Conservation (phyloP, 805 yeast species). For the Kuraishia ogatae region DNA sequence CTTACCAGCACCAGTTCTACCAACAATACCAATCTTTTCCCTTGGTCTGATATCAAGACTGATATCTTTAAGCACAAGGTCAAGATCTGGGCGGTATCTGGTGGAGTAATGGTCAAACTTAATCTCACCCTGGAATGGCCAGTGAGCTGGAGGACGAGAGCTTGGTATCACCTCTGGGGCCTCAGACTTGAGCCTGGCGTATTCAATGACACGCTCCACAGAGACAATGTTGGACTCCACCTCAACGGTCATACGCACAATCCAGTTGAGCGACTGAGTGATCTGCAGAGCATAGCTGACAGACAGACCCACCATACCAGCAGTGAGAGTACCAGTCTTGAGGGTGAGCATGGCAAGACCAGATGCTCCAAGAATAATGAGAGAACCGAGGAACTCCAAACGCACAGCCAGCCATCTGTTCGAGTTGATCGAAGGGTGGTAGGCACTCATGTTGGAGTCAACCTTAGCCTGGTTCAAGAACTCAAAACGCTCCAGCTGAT, state of each 20-base stretch:
- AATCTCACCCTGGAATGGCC: constrained; percentile 73
- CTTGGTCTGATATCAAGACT: constrained; percentile 53
- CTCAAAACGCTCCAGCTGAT: constrained; percentile 53
- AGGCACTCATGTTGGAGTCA: constrained; percentile 86
- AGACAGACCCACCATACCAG: constrained; percentile 91
- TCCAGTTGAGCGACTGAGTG: constrained; percentile 93
- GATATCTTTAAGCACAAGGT: constrained; percentile 66
- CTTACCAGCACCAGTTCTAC: constrained; percentile 96
- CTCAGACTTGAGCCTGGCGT: constrained; percentile 49
- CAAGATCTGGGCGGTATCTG: constrained; percentile 74
- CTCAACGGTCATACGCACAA: constrained; percentile 97
- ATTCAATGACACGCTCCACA: constrained; percentile 61
- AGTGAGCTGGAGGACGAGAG: constrained; percentile 50
- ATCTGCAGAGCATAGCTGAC: constrained; percentile 89
- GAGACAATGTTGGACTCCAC: constrained; percentile 94
- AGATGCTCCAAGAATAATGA: constrained; percentile 82
- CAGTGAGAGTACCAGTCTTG: constrained; percentile 59
- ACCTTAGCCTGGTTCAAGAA: constrained; percentile 60
- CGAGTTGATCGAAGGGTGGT: constrained; percentile 84
- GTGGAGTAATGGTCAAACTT: constrained; percentile 70
- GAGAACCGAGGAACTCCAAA: constrained; percentile 82
- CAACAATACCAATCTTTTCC: constrained; percentile 93
- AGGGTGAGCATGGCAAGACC: constrained; percentile 69
- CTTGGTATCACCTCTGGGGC: constrained; percentile 52
- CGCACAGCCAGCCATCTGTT: constrained; percentile 98